Percentiles rank a stretch among this genome's conserved stretches.
These are phyloP conservation scores for Ceratobasidium sp. DNA, from an alignment of 1,284 basidiomycete genomes.

Conservation along the genomic window DNA sequence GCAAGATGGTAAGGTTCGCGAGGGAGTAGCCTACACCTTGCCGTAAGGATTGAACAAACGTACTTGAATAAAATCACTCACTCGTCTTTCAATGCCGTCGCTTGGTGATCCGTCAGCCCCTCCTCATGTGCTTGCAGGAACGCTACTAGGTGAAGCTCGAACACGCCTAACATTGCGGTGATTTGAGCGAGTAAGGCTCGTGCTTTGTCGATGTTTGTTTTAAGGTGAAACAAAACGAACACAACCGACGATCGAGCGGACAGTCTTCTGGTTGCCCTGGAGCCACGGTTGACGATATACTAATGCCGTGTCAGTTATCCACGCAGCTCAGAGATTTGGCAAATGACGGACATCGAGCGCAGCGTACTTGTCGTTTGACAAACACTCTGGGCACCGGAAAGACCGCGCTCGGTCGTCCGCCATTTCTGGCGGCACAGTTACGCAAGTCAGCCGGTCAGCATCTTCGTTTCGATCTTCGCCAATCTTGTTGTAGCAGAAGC, in stretches of 20 bases:
- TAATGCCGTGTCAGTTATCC: not conserved
- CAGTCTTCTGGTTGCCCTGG: not conserved
- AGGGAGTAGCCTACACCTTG: not conserved
- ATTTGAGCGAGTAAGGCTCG: not conserved
- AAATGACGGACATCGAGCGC: not conserved
- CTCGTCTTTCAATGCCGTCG: not conserved
- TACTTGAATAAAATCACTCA: not conserved
- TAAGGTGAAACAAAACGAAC: conserved; percentile 14
- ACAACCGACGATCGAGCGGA: not conserved
- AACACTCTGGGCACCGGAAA: conserved; percentile 14
- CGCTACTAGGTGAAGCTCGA: not conserved
- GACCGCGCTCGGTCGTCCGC: not conserved
- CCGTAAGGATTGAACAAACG: not conserved
- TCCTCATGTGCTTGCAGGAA: no score
- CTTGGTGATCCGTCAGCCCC: not conserved
- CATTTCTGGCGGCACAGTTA: not conserved
- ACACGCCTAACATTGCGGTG: not conserved
- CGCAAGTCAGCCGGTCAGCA: not conserved
- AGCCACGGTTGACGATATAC: conserved; percentile 19
- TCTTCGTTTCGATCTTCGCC: not conserved
- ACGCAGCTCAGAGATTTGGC: no score
- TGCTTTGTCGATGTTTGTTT: not conserved
- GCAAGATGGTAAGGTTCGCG: not conserved
- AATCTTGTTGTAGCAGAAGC: not conserved
- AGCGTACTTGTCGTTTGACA: not conserved